Evolutionary conservation across 768 basidiomycete species (phyloP), one percentile per base, ranked within the genome.

Genomic region (Panaeolus papilionaceus): DNA sequence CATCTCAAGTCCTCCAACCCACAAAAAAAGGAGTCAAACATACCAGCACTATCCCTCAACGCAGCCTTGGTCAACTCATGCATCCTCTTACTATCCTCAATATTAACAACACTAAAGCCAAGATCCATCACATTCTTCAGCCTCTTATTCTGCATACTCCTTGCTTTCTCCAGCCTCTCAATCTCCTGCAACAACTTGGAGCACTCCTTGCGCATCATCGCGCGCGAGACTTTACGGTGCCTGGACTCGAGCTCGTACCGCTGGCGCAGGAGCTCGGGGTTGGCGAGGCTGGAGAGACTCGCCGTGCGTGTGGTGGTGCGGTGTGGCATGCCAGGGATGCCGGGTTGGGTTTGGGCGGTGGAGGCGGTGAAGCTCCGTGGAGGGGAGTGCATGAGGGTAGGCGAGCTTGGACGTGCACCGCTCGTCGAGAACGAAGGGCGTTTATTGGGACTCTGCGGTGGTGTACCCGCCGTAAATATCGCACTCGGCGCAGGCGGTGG

Each of bases 101-200:
- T 83, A 68, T 83, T 85, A 26, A 86, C 80, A 38, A 72, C 82
- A 8, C 81, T 81, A 69, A 86, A 87, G 10, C 79, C 85, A 67
- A 86, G 70, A 68, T 83, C 77, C 83, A 86, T 85, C 42, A 85
- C 84, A 68, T 86, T 86, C 73, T 80, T 83, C 69, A 86, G 68
- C 64, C 84, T 74, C 64, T 76, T 79, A 49, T 82, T 81, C 67
- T 84, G 81, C 81, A 83, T 80, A 2, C 66, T 66, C 62, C 82
- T 73, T 18, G 74, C 77, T 71, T 72, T 75, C 71, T 87, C 81
- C 44, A 89, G 71, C 40, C 88, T 77, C 23, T 81, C 78, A 16
- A 89, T 86, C 69, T 87, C 88, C 4, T 79, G 77, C 10, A 84
- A 64, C 39, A 90, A 74, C 64, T 82, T 85, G 0, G 75, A 71